These are phyloP conservation scores for Neolentinus lepideus DNA, from an alignment of 1,284 basidiomycete genomes.

Conservation along the genomic window DNA sequence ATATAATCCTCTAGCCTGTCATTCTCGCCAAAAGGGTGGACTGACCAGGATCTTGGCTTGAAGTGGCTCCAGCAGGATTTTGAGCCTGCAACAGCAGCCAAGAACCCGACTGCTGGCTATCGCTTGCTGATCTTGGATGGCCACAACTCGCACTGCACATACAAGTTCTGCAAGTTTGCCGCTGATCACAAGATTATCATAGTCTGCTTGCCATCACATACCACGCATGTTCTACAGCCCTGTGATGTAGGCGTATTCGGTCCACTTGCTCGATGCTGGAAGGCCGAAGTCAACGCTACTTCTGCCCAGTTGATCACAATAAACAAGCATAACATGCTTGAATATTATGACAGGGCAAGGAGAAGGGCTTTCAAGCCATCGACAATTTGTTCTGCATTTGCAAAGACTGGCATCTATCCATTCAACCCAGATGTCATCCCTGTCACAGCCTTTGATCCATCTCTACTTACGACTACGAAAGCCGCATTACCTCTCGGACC, in stretches of 20 bases:
- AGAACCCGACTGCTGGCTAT: slow-evolving; percentile 11
- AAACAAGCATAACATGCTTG: slow-evolving; percentile 12
- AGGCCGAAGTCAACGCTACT: not conserved
- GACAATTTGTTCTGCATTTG: slow-evolving; percentile 13
- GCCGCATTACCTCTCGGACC: not conserved
- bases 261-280: not conserved
- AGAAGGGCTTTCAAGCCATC: slow-evolving; percentile 7
- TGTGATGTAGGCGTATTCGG: slow-evolving; percentile 17
- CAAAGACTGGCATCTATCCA: slow-evolving; percentile 14
- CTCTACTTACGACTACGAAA: not conserved
- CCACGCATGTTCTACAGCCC: slow-evolving; percentile 19
- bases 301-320: not conserved
- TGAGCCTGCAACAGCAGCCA: slow-evolving; percentile 17
- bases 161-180: slow-evolving; percentile 19
- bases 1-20: slow-evolving; percentile 14
- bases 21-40: slow-evolving; percentile 31
- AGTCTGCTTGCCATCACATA: slow-evolving; percentile 18
- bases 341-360: slow-evolving; percentile 12
- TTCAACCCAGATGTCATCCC: slow-evolving; percentile 8
- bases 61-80: slow-evolving; percentile 28
- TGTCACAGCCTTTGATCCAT: not conserved
- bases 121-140: slow-evolving; percentile 33
- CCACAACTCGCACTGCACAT: slow-evolving; percentile 31
- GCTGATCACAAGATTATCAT: slow-evolving; percentile 17
- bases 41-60: slow-evolving; percentile 25